Evolutionary conservation across 768 basidiomycete species (phyloP), one percentile per base, ranked within the genome.

Genomic region (Tylopilus felleus): DNA sequence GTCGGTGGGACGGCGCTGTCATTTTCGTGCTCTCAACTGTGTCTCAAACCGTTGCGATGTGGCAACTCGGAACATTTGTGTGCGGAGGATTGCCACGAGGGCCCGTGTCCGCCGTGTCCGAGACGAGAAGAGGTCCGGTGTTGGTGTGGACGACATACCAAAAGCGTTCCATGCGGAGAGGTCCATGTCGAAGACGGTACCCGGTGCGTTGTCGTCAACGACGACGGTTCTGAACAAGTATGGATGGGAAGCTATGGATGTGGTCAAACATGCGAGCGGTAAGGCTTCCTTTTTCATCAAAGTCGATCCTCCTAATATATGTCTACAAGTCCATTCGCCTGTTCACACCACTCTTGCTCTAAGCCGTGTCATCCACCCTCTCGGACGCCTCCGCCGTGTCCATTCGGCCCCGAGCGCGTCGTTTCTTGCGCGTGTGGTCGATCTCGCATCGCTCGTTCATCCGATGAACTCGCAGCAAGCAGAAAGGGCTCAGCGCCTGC

Each of bases 381-480:
- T 1, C 67, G 75, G 7, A 67, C 60, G 6, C 77, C 86, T 0
- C 74, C 81, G 0, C 67, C 72, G 0, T 97, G 93, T 65, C 93
- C 94, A 1, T 76, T 76, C 25, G 87, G 90, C 0, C 93, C 94
- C 0, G 71, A 74, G 1, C 64, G 77, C 13, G 74, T 95, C 28
- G 79, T 77, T 0, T 81, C 81, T 27, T 98, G 96, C 65, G 90
- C 93, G 0, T 99, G 97, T 58, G 93, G 92, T 13, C 81, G 83
- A 49, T 78, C 42, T 48, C 57, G 48, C 10, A 40, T 68, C 27
- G 59, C 63, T 74, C 42, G 67, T 74, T 3, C 81, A 87, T 53
- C 59, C 60, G 35, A 59, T 31, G 55, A 63, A 62, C 70, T 60
- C 4, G 35, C 38, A 50, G 16, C 22, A 16, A 31, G 17, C 2